These are phyloP conservation scores for Casaregolazyma suthepensis DNA, from an alignment of 1,139 yeast species.

Conservation along the genomic window DNA sequence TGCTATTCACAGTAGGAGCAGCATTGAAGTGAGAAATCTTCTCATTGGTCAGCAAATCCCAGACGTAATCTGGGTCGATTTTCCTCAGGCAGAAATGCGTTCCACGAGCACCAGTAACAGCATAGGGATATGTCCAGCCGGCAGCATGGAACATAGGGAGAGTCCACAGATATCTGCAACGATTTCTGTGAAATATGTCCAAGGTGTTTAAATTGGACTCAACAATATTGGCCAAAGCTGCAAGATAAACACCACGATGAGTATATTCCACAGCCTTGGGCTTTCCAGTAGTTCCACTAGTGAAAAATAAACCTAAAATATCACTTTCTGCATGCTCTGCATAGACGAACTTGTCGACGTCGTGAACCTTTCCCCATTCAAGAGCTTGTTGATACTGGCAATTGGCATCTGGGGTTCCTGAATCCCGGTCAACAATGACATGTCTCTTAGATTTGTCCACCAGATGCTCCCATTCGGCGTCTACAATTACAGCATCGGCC, in stretches of 20 bases:
- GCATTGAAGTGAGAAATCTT: slow-evolving; percentile 35
- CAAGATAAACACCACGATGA: slow-evolving; percentile 39
- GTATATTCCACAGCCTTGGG: slow-evolving; percentile 71
- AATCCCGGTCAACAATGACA: slow-evolving; percentile 30
- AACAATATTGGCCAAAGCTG: slow-evolving; percentile 31
- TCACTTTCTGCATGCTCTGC: slow-evolving; percentile 26
- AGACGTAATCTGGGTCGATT: slow-evolving; percentile 32
- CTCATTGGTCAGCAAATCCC: slow-evolving; percentile 30
- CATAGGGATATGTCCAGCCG: slow-evolving; percentile 38
- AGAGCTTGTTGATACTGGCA: slow-evolving; percentile 27
- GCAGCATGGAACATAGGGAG: slow-evolving; percentile 38
- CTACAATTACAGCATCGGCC: slow-evolving; percentile 33
- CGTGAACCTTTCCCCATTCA: slow-evolving; percentile 22
- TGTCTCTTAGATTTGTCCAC: slow-evolving; percentile 19
- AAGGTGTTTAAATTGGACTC: slow-evolving; percentile 33
- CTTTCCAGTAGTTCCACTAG: slow-evolving; percentile 73
- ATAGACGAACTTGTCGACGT: slow-evolving; percentile 8
- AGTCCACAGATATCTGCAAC: slow-evolving; percentile 36
- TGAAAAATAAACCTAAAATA: slow-evolving; percentile 40
- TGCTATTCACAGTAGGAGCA: slow-evolving; percentile 37
- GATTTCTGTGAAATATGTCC: slow-evolving; percentile 25
- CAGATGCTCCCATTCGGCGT: slow-evolving; percentile 29
- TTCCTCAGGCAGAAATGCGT: slow-evolving; percentile 35
- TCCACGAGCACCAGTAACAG: slow-evolving; percentile 36
- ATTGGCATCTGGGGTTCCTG: slow-evolving; percentile 19